These are phyloP conservation scores for Pestalotiopsis sp. DNA, from an alignment of 2,329 filamentous ascomycete genomes.

Conservation along the genomic window DNA sequence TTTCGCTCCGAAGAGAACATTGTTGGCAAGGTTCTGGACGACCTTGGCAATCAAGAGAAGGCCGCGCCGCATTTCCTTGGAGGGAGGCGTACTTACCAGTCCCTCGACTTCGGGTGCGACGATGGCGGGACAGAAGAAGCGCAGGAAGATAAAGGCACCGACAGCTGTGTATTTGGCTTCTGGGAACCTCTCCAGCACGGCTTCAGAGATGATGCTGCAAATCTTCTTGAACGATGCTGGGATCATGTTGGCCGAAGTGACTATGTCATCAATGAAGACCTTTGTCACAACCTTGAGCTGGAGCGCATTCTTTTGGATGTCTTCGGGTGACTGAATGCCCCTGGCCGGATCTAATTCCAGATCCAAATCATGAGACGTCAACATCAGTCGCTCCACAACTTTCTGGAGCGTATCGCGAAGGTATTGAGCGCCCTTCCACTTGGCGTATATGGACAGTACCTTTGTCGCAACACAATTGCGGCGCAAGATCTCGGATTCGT, in stretches of 20 bases:
- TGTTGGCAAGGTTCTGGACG: constrained; percentile 72
- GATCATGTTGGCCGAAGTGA: constrained; percentile 62
- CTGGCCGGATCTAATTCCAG: constrained; percentile 69
- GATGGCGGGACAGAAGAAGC: constrained; percentile 74
- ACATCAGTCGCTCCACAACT: constrained; percentile 66
- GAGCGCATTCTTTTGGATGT: constrained; percentile 67
- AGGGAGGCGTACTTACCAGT: constrained; percentile 61
- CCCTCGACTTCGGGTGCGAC: constrained; percentile 71
- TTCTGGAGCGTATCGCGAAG: constrained; percentile 67
- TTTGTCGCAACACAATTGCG: constrained; percentile 73
- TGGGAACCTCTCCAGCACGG: constrained; percentile 66
- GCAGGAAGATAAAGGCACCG: constrained; percentile 71
- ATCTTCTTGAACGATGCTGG: constrained; percentile 68
- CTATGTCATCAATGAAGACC: constrained; percentile 73
- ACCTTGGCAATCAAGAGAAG: constrained; percentile 72
- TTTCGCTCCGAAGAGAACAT: constrained; percentile 72
- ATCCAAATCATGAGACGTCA: constrained; percentile 69
- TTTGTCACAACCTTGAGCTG: constrained; percentile 70
- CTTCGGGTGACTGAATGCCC: constrained; percentile 57
- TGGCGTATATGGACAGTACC: constrained; percentile 72
- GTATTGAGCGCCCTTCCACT: constrained; percentile 70
- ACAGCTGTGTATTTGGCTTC: constrained; percentile 75
- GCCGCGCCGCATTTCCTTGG: constrained; percentile 71
- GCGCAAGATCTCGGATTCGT: constrained; percentile 69
- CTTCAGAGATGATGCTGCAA: constrained; percentile 67